Conservation (phyloP, 2,329 filamentous ascomycete species). For the Stachybotrys echinatus region DNA sequence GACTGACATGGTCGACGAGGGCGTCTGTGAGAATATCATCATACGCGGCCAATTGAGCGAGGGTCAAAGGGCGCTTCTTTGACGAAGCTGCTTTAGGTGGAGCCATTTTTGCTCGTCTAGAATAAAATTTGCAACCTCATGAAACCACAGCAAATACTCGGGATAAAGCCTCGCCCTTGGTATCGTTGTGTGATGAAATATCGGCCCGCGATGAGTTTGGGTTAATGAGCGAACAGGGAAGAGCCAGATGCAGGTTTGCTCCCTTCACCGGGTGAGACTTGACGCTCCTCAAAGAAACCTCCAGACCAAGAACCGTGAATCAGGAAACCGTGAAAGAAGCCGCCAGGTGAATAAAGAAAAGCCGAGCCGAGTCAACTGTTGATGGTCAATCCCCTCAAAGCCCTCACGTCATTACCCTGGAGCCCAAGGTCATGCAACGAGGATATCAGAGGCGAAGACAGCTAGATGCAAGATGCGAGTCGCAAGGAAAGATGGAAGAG, state of each 20-base stretch:
- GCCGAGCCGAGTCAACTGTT: background rate
- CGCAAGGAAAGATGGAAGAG: background rate
- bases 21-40: slow-evolving; percentile 95
- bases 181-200: background rate
- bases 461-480: background rate
- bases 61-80: slow-evolving; percentile 70
- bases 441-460: background rate
- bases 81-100: slow-evolving; percentile 26
- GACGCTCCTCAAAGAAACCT: too few species aligned
- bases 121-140: background rate
- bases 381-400: background rate
- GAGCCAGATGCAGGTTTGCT: background rate
- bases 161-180: background rate
- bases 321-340: background rate
- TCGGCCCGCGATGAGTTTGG: background rate
- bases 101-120: slow-evolving; percentile 22
- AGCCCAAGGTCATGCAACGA: background rate
- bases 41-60: slow-evolving; percentile 84
- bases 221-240: background rate
- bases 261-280: too few species aligned
- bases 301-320: too few species aligned
- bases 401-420: background rate
- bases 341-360: background rate
- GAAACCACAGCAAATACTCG: background rate
- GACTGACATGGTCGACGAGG: slow-evolving; percentile 85